Percentiles rank a stretch among this genome's conserved stretches.
Evolutionary conservation across 2,329 filamentous ascomycete genomes (phyloP).

Genomic region (Colletotrichum sp.): DNA sequence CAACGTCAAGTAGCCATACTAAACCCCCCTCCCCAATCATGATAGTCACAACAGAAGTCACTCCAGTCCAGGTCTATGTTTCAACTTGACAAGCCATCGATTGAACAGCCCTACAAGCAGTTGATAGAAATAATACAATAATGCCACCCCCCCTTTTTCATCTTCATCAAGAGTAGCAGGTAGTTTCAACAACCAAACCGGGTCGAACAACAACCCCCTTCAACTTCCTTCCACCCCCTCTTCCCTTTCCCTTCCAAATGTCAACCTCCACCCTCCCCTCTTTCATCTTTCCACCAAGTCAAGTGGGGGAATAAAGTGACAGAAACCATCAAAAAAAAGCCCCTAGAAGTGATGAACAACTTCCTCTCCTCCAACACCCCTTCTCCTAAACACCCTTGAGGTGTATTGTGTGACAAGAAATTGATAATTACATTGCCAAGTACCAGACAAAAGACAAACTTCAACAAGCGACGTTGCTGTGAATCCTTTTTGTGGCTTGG

Average conservation of each 20-base stretch:
- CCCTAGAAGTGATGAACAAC: neutral
- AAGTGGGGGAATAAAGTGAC: neutral
- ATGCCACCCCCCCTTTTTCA: neutral
- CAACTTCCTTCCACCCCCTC: neutral
- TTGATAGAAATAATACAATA: slow-evolving; percentile 9
- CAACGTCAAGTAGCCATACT: neutral
- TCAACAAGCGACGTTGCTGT: neutral
- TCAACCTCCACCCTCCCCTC: neutral
- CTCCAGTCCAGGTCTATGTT: neutral
- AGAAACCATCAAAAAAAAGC: neutral
- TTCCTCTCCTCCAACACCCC: neutral
- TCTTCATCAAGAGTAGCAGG: neutral
- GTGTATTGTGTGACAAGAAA: neutral
- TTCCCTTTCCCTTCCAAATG: neutral
- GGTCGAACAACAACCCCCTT: neutral
- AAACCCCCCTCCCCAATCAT: neutral
- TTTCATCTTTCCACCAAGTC: neutral
- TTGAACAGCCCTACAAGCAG: slow-evolving; percentile 11
- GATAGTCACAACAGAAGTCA: neutral
- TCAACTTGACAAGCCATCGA: slow-evolving; percentile 9
- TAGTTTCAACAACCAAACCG: neutral
- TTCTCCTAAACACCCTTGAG: neutral
- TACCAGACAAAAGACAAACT: slow-evolving; percentile 4
- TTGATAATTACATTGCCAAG: slow-evolving; percentile 18
- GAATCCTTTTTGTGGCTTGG: neutral